Evolutionary conservation across 2,329 filamentous ascomycete genomes (phyloP).

Genomic region (Gremmenia infestans): DNA sequence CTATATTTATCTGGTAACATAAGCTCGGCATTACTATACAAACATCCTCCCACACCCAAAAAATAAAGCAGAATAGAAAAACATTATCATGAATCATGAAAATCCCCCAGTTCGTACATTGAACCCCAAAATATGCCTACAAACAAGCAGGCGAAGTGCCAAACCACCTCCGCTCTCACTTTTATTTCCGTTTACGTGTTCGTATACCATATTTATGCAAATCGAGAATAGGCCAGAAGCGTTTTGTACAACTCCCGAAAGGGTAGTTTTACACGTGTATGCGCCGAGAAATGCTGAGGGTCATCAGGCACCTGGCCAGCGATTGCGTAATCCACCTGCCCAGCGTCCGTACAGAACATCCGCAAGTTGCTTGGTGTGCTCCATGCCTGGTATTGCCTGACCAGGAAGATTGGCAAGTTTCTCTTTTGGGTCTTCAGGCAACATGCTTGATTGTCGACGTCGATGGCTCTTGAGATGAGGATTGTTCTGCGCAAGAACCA

Average conservation of each 20-base stretch:
- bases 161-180: too few relatives aligned
- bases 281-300: constrained; percentile 11
- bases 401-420: constrained; percentile 47
- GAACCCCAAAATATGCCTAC: constrained; percentile 14
- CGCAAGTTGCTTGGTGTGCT: constrained; percentile 83
- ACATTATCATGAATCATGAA: constrained; percentile 22
- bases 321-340: constrained; percentile 73
- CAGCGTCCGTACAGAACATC: constrained; percentile 89
- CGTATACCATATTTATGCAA: constrained; percentile 12
- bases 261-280: constrained; percentile 12
- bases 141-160: background rate
- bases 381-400: constrained; percentile 66
- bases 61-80: constrained; percentile 5
- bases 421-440: constrained; percentile 44
- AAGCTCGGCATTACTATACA: background rate
- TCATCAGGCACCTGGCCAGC: constrained; percentile 49
- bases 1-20: background rate
- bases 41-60: background rate
- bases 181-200: constrained; percentile 1
- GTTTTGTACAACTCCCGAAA: constrained; percentile 18
- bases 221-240: constrained; percentile 5
- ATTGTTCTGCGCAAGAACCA: constrained; percentile 76
- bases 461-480: constrained; percentile 78
- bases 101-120: constrained; percentile 13
- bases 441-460: constrained; percentile 45